Percentiles rank a stretch among this genome's conserved stretches.
Evolutionary conservation across 2,329 filamentous ascomycete species (phyloP).

Genomic region (Cladosporium sp.): DNA sequence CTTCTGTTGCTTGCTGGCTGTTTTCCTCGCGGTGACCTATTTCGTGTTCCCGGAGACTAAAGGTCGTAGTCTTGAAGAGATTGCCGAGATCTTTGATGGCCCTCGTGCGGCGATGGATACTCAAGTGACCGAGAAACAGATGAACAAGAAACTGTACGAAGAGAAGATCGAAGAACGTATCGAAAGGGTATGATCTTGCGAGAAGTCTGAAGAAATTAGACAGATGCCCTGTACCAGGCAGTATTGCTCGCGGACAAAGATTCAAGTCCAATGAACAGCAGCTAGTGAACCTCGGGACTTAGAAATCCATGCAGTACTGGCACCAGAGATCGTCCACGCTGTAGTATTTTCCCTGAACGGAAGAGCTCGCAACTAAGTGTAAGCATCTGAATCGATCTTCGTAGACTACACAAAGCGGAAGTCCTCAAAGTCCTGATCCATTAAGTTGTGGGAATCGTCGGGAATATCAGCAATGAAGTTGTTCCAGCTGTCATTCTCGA

Average conservation of each 20-base stretch:
- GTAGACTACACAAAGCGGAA: not conserved
- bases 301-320: too few species aligned
- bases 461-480: slow-evolving; percentile 21
- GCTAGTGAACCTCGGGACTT: not conserved
- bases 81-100: slow-evolving; percentile 29
- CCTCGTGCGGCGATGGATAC: not conserved
- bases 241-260: not conserved
- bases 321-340: too few species aligned
- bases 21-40: slow-evolving; percentile 47
- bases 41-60: slow-evolving; percentile 51
- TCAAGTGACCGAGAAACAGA: not conserved
- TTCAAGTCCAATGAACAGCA: not conserved
- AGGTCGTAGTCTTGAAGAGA: slow-evolving; percentile 29
- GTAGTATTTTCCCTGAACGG: not conserved
- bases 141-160: slow-evolving; percentile 18
- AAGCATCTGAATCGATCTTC: not conserved
- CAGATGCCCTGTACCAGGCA: not conserved
- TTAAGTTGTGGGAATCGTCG: slow-evolving; percentile 13
- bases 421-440: slow-evolving; percentile 3
- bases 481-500: slow-evolving; percentile 28
- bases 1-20: slow-evolving; percentile 34
- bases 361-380: not conserved
- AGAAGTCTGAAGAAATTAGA: not conserved
- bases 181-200: slow-evolving; percentile 8
- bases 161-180: slow-evolving; percentile 27